These are phyloP conservation scores for Penicillium palitans DNA, from an alignment of 2,329 filamentous ascomycete species.

Conservation along the genomic window DNA sequence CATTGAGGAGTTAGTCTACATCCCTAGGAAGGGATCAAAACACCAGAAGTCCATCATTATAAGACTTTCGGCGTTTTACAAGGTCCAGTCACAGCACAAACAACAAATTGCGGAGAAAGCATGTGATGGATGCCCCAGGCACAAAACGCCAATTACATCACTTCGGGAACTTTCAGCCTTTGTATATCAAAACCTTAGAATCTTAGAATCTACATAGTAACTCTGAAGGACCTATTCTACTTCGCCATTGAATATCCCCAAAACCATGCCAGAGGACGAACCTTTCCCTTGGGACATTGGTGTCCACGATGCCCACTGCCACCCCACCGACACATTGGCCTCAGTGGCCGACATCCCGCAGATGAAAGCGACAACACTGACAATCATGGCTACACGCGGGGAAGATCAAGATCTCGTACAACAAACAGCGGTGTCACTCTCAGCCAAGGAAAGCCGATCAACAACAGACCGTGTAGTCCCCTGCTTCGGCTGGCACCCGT, in stretches of 20 bases:
- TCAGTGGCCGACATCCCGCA: slow-evolving; percentile 54
- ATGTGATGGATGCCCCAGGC: slow-evolving; percentile 17
- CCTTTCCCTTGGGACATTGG: slow-evolving; percentile 63
- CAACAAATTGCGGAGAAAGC: slow-evolving; percentile 11
- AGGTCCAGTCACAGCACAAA: background rate
- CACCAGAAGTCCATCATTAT: background rate
- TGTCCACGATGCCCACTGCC: slow-evolving; percentile 65
- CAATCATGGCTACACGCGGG: slow-evolving; percentile 62
- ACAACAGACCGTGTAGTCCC: slow-evolving; percentile 53
- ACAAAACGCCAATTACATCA: slow-evolving; percentile 10
- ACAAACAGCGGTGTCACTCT: slow-evolving; percentile 44
- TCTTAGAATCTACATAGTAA: background rate
- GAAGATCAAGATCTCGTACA: slow-evolving; percentile 63
- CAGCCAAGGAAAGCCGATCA: slow-evolving; percentile 13
- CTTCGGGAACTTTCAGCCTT: background rate
- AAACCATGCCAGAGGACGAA: background rate
- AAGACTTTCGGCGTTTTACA: background rate
- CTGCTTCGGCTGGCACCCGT: slow-evolving; percentile 68
- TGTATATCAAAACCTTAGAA: background rate
- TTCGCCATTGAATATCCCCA: background rate
- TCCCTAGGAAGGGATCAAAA: background rate
- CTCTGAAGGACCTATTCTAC: background rate
- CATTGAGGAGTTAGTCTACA: slow-evolving; percentile 24
- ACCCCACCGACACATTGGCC: slow-evolving; percentile 65
- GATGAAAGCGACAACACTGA: slow-evolving; percentile 61